Evolutionary conservation across 1,284 basidiomycete species (phyloP), one percentile per base, ranked within the genome.

Genomic region (Trichosporon sp.): DNA sequence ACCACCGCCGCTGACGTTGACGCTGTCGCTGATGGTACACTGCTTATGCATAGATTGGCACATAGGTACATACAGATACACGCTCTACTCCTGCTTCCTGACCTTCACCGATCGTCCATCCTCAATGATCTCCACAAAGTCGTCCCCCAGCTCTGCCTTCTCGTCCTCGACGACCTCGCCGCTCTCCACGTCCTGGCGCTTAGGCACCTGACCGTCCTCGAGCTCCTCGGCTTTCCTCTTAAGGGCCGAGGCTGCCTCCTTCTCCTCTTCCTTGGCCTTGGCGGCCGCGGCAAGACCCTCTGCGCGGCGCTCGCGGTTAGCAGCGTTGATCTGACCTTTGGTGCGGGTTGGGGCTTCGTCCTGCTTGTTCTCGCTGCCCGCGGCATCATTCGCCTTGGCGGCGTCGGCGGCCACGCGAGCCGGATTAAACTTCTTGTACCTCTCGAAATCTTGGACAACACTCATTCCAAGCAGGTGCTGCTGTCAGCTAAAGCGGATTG

Each of bases 381-480:
- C 21, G 16, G 61, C 65, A 11, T 36, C 31, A 31, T 61, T 58
- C 1, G 59, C 65, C 54, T 65, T 66, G 21, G 67, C 66, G 8
- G 67, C 66, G 14, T 63, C 58, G 23, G 67, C 65, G 14, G 71
- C 71, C 10, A 70, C 61, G 1, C 52, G 59, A 5, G 65, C 65
- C 0, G 68, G 66, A 56, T 73, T 73, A 60, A 78, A 74, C 64
- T 74, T 74, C 34, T 72, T 73, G 69, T 70, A 77, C n/a, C 68
- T 61, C 14, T 73, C 73, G 58, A 73, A 78, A 61, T 77, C 65
- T 31, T 72, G 61, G 21, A 77, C 67, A 2, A 77, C 73, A n/a
- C 68, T 69, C 32, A 77, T 62, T 13, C 77, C 77, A 0, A 76
- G 34, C 3, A 62, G 36, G 31, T 71, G 73, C 75, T 78, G 49